Base-by-base conservation (phyloP, 331 rosid species). In the Erythrophleum ivorense region DNA sequence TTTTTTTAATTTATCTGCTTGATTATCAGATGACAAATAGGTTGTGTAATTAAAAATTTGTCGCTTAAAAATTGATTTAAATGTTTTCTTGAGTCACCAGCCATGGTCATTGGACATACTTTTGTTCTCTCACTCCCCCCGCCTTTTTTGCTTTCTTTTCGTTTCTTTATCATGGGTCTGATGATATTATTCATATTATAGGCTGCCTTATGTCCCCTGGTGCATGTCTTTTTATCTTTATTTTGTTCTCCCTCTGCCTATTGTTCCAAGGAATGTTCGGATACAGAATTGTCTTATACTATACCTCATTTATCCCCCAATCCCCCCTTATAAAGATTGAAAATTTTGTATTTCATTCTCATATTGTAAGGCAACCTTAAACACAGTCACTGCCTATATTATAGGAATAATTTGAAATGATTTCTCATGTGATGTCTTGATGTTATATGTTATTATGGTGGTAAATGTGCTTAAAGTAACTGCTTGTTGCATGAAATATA, bases 381-480 rank as follows among this genome's bases (percentile, higher is more conserved):
- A 38, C 5, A 38, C 41, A 38, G 41, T 38, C 5, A 38, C 41
- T 2, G 41, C 41, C 41, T 5, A 38, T 38, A 38, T 38, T 38
- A 38, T 38, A 38, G 41, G 41, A 41, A 7, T 7, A 55, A 50
- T 73, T 36, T 46, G 2, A 58, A 70, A 4, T n/a, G 0, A 64
- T 29, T 55, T 79, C 52, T 34, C 73, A 24, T 24, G 60, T 74
- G 63, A 69, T 71, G 58, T 78, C 18, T 53, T 58, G 48, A 78
- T 54, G 40, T 65, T 43, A 43, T 43, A 6, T 43, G 48, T 43
- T 7, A 43, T 43, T 43, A 43, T 43, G 48, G 7, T 43, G 62
- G n/a, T n/a, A n/a, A n/a, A 57, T 57, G 31, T 57, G 8, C 63
- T 8, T 57, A 12, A 21, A 21, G 65, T 58, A 34, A 31, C 34